These are phyloP conservation scores for Aureobasidium sp. DNA, from an alignment of 2,329 filamentous ascomycete species.

Conservation along the genomic window DNA sequence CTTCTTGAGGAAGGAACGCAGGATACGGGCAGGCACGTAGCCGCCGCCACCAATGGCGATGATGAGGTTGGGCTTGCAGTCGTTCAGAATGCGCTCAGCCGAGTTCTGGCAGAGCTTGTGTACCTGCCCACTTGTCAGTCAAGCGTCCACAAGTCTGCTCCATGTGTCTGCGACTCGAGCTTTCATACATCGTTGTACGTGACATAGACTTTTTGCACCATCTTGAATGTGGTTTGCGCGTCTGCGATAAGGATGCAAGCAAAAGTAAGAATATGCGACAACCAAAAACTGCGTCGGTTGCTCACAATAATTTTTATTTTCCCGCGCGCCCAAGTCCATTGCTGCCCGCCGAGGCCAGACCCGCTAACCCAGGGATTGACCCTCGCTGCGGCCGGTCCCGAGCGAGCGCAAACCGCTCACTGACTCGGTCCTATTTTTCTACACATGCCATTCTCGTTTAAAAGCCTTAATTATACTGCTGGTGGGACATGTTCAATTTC, in stretches of 20 bases:
- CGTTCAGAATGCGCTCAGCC: constrained; percentile 69
- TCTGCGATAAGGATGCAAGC: neutral
- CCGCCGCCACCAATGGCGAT: constrained; percentile 97
- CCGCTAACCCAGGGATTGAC: neutral
- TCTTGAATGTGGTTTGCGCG: constrained; percentile 15
- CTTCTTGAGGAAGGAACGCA: constrained; percentile 94
- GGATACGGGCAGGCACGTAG: constrained; percentile 92
- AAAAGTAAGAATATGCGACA: constrained; percentile 2
- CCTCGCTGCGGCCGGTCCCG: neutral
- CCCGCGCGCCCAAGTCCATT: neutral
- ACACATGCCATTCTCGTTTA: neutral
- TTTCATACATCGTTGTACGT: constrained; percentile 78
- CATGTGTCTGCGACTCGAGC: neutral
- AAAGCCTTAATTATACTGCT: neutral
- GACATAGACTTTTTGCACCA: constrained; percentile 73
- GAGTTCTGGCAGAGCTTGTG: constrained; percentile 94
- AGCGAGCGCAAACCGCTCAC: neutral
- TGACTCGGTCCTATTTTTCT: neutral
- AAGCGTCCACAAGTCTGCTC: neutral
- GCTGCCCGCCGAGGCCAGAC: constrained; percentile 2
- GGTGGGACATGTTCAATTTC: neutral
- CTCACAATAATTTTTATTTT: constrained; percentile 9
- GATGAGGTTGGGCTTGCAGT: constrained; percentile 90
- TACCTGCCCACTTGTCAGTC: constrained; percentile 50
- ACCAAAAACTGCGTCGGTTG: neutral